phyloP scores from a whole-genome alignment of 768 basidiomycete species.

The Leccinum truebloodii region DNA sequence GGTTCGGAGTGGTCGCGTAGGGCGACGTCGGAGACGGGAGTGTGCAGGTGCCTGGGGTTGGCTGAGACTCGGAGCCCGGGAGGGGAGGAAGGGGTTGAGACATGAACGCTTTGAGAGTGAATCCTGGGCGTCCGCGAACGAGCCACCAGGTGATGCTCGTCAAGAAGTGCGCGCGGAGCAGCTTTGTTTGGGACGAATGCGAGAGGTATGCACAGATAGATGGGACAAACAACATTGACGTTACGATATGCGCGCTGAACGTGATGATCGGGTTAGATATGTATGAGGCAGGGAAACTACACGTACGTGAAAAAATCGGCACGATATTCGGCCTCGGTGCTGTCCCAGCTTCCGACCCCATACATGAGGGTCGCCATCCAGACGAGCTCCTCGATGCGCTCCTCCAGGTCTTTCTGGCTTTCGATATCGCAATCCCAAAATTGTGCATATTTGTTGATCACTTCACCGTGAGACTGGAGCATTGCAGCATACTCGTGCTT shows the following conservation, averaged over 20 bases:
- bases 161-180: too few species aligned
- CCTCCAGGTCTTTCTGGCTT: too few species aligned
- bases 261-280: neutral
- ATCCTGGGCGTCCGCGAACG: too few species aligned
- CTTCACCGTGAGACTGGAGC: too few species aligned
- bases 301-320: conserved; percentile 26
- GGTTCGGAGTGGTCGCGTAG: conserved; percentile 45
- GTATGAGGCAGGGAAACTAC: too few species aligned
- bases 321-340: conserved; percentile 26
- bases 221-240: too few species aligned
- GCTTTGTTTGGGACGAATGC: too few species aligned
- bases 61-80: conserved; percentile 16
- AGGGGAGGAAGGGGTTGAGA: conserved; percentile 28
- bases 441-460: too few species aligned
- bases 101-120: conserved; percentile 47
- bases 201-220: too few species aligned
- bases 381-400: conserved; percentile 42
- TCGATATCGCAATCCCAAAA: too few species aligned
- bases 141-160: conserved; percentile 32
- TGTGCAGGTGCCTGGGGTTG: conserved; percentile 23
- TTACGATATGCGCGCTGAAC: conserved; percentile 39
- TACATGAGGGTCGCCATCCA: conserved; percentile 63
- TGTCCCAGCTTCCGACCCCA: conserved; percentile 56
- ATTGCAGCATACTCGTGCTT: conserved; percentile 26
- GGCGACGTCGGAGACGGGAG: conserved; percentile 37